phyloP scores from a whole-genome alignment of 2,329 filamentous ascomycete species.

The Neospermospora avenae region DNA sequence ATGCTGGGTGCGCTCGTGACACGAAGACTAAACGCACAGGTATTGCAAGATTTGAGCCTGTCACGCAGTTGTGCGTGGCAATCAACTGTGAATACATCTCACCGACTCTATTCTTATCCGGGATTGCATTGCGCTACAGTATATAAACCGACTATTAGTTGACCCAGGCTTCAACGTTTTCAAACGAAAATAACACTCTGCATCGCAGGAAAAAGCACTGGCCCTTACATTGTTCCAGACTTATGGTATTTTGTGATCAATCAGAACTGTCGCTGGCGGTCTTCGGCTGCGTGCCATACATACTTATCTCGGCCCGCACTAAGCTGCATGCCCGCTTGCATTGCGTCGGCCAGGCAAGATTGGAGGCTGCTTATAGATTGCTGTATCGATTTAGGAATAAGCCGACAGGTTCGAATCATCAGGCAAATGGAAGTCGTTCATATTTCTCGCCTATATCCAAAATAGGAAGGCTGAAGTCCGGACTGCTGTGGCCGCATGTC shows the following conservation, averaged over 20 bases:
- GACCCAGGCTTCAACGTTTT: not conserved
- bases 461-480: slow-evolving; percentile 5
- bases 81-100: not conserved
- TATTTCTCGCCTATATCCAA: not conserved
- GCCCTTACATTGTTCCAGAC: not conserved
- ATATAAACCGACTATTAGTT: not conserved
- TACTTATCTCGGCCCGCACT: slow-evolving; percentile 4
- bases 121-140: not conserved
- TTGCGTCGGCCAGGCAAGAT: not conserved
- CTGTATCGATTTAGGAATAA: not conserved
- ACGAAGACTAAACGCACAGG: not conserved
- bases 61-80: slow-evolving; percentile 3
- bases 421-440: not conserved
- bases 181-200: not conserved
- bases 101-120: slow-evolving; percentile 6
- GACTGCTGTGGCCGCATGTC: not conserved
- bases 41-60: not conserved
- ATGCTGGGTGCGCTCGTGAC: not conserved
- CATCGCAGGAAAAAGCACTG: not conserved
- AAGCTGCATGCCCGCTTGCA: slow-evolving; percentile 1
- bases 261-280: not conserved
- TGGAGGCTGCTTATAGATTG: not conserved
- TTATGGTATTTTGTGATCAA: not conserved
- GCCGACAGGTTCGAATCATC: not conserved
- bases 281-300: slow-evolving; percentile 6